Evolutionary conservation across 1,139 yeast species (phyloP), one percentile per base, ranked within the genome.

Genomic region (Kurtzmaniella quercitrusa): DNA sequence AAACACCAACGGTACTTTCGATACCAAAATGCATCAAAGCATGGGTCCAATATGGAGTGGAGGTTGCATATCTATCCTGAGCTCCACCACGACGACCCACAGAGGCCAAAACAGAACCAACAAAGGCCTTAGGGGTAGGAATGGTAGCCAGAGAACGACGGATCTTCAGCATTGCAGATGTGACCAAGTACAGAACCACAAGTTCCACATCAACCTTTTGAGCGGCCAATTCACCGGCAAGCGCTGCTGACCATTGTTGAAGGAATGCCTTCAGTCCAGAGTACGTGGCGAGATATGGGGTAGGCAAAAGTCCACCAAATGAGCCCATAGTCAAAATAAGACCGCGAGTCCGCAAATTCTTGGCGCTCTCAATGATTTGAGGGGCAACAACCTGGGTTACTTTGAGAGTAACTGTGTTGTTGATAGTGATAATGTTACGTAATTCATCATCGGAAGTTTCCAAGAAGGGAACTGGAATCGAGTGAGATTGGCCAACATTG

Each of bases 221-320:
- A 0, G 79, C 65, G 40, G 74, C 68, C 56, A 93, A 74, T 65
- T 93, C 99, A 18, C 91, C 88, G n/a, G 96, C 85, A 52, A 93
- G 73, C 1, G 97, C 91, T 46, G 77, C 71, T 43, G 93, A 86
- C 98, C 98, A 93, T 45, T 82, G 79, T 68, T 93, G 98, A 57
- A 93, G 74, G 65, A 93, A 93, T 6, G 96, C 91, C 70, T 93
- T 93, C 42, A 98, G 90, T 14, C 98, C 99, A 15, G 98, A 86
- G 69, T 93, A 93, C 7, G 93, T 85, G 18, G 98, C 96, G 57
- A 94, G 77, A 55, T 82, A 76, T 18, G 98, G 97, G 15, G 96
- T 85, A 44, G 98, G 98, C 43, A 88, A 74, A 52, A 90, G 75
- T 1, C 98, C 99, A 43, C 96, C 96, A 60, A 93, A 93, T 1